These are phyloP conservation scores for Ceratobasidium sp. DNA, from an alignment of 1,284 basidiomycete genomes.

Conservation along the genomic window DNA sequence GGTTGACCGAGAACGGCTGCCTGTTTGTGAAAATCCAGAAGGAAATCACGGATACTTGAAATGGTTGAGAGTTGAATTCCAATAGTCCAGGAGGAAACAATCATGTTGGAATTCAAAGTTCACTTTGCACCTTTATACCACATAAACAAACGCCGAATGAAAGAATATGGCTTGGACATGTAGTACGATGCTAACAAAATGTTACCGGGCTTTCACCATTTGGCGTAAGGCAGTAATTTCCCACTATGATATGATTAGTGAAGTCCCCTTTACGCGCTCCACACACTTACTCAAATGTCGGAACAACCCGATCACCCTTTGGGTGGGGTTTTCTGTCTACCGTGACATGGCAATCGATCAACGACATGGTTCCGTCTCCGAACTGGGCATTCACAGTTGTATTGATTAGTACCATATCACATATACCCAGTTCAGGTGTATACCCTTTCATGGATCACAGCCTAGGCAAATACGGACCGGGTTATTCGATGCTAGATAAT, in stretches of 20 bases:
- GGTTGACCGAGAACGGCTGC: slow-evolving; percentile 21
- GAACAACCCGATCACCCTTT: slow-evolving; percentile 79
- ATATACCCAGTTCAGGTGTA: slow-evolving; percentile 23
- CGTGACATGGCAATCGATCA: slow-evolving; percentile 81
- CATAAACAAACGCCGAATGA: too few species aligned
- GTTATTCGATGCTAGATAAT: background rate
- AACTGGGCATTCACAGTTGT: slow-evolving; percentile 60
- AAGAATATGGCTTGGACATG: too few species aligned
- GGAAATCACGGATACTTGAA: slow-evolving; percentile 19
- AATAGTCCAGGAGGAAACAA: too few species aligned
- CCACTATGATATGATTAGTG: slow-evolving; percentile 55
- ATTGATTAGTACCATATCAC: too few species aligned
- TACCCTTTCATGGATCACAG: slow-evolving; percentile 86
- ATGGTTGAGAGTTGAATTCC: too few species aligned
- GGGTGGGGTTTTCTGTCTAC: slow-evolving; percentile 77
- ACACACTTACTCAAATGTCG: slow-evolving; percentile 78
- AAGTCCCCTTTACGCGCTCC: background rate
- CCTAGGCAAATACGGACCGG: slow-evolving; percentile 52
- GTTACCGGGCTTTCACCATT: too few species aligned
- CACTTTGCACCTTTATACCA: slow-evolving; percentile 9
- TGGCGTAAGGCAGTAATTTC: slow-evolving; percentile 74
- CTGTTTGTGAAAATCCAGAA: slow-evolving; percentile 36
- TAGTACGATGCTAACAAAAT: too few species aligned
- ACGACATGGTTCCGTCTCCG: slow-evolving; percentile 89
- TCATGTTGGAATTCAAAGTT: too few species aligned